These are phyloP conservation scores for Ceratobasidium sp. DNA, from an alignment of 1,284 basidiomycete genomes.

Conservation along the genomic window DNA sequence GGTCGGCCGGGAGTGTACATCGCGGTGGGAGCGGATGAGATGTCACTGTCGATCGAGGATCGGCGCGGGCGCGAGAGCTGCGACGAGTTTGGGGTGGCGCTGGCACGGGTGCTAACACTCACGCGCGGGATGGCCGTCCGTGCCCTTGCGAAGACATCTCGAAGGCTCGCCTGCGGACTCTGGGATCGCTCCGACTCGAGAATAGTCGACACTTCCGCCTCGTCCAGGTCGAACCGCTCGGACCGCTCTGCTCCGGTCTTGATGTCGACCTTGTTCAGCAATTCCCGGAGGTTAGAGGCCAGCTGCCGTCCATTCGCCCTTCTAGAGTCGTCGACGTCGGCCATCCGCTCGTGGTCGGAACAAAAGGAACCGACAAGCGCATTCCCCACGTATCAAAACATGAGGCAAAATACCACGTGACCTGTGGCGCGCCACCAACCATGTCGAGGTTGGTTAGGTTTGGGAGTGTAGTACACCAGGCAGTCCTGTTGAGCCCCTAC, in stretches of 20 bases:
- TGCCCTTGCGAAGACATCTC: slow-evolving; percentile 31
- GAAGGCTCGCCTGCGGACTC: slow-evolving; percentile 17
- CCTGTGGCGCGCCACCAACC: slow-evolving; percentile 29
- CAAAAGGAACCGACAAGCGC: background rate
- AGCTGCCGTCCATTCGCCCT: slow-evolving; percentile 17
- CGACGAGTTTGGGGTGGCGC: slow-evolving; percentile 16
- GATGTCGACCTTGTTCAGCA: slow-evolving; percentile 38
- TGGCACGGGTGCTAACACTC: background rate
- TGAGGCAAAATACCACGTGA: slow-evolving; percentile 19
- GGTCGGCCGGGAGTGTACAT: slow-evolving; percentile 5
- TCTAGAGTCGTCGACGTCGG: slow-evolving; percentile 30
- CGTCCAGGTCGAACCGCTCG: background rate
- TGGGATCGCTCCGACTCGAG: slow-evolving; percentile 34
- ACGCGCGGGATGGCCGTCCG: slow-evolving; percentile 15
- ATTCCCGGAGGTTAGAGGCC: slow-evolving; percentile 30
- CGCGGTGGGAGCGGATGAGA: slow-evolving; percentile 10
- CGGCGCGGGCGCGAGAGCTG: background rate
- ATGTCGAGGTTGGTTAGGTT: too few relatives aligned
- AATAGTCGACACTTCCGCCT: slow-evolving; percentile 16
- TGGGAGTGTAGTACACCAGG: too few relatives aligned
- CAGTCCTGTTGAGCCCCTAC: too few relatives aligned
- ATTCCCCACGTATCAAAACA: slow-evolving; percentile 32
- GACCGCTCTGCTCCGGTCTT: slow-evolving; percentile 17
- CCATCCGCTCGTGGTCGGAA: slow-evolving; percentile 8
- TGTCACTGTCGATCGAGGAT: slow-evolving; percentile 18